phyloP scores from a whole-genome alignment of 2,329 filamentous ascomycete species.

The Fusarium lyarnte region DNA sequence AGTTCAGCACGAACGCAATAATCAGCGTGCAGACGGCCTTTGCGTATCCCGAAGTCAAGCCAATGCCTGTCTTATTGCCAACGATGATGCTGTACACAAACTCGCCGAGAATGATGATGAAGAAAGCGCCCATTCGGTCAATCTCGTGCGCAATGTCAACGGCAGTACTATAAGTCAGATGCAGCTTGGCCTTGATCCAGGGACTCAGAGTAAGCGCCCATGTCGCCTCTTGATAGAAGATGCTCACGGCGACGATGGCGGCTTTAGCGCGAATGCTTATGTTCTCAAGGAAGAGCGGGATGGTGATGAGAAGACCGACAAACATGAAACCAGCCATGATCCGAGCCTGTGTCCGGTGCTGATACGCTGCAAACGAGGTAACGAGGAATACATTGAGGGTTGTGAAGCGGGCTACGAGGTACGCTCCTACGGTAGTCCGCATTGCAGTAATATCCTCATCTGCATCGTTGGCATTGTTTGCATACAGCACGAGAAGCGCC shows the following conservation, averaged over 20 bases:
- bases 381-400: slow-evolving; percentile 53
- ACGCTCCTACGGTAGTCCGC: slow-evolving; percentile 57
- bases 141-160: slow-evolving; percentile 61
- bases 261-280: slow-evolving; percentile 54
- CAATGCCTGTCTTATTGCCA: slow-evolving; percentile 56
- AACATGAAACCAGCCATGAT: slow-evolving; percentile 55
- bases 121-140: slow-evolving; percentile 61
- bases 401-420: slow-evolving; percentile 56
- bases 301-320: slow-evolving; percentile 52
- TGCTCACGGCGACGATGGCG: slow-evolving; percentile 53
- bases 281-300: slow-evolving; percentile 55
- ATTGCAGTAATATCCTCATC: slow-evolving; percentile 56
- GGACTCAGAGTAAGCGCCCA: slow-evolving; percentile 58
- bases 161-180: slow-evolving; percentile 57
- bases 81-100: slow-evolving; percentile 60
- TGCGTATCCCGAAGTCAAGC: slow-evolving; percentile 54
- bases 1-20: slow-evolving; percentile 61
- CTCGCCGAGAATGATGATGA: slow-evolving; percentile 62
- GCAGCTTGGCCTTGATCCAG: slow-evolving; percentile 53
- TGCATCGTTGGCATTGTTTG: slow-evolving; percentile 57
- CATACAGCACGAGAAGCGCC: slow-evolving; percentile 58
- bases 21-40: slow-evolving; percentile 60
- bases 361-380: slow-evolving; percentile 57
- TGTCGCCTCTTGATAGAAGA: slow-evolving; percentile 53
- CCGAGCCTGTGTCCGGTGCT: slow-evolving; percentile 57